phyloP scores from a whole-genome alignment of 345 rosid genomes.

The Limnanthes douglasii region DNA sequence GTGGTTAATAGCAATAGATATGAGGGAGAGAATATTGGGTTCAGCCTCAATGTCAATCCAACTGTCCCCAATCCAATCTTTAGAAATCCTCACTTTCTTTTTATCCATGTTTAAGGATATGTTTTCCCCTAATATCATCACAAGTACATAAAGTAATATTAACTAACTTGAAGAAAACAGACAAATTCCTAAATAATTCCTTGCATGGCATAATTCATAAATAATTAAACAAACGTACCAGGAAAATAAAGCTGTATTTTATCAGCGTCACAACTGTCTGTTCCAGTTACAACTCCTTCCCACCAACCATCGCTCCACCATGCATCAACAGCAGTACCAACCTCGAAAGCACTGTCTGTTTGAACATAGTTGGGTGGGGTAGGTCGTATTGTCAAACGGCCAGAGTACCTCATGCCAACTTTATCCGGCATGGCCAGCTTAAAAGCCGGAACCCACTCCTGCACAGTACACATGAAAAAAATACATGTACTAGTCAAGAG shows the following conservation, averaged over 20 bases:
- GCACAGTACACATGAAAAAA: slow-evolving; percentile 7
- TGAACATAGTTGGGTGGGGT: slow-evolving; percentile 22
- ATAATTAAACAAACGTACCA: slow-evolving; percentile 42
- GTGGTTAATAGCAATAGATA: slow-evolving; percentile 18
- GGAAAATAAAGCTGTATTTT: slow-evolving; percentile 54
- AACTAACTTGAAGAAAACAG: background rate
- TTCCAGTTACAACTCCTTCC: slow-evolving; percentile 72
- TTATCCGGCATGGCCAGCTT: slow-evolving; percentile 68
- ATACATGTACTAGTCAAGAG: background rate
- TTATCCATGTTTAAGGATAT: slow-evolving; percentile 32
- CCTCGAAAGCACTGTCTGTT: slow-evolving; percentile 13
- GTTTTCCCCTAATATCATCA: slow-evolving; percentile 49
- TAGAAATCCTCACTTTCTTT: slow-evolving; percentile 55
- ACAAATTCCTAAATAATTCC: slow-evolving; percentile 2
- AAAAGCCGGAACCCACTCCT: slow-evolving; percentile 85
- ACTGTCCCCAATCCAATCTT: slow-evolving; percentile 62
- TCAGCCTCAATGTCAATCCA: slow-evolving; percentile 66
- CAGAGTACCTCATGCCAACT: slow-evolving; percentile 59
- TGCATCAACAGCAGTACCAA: slow-evolving; percentile 82
- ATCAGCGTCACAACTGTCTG: slow-evolving; percentile 16
- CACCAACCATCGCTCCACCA: slow-evolving; percentile 99
- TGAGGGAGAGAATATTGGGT: slow-evolving; percentile 40
- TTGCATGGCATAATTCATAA: background rate
- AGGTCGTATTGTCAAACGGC: slow-evolving; percentile 69
- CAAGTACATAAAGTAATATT: slow-evolving; percentile 6